These are phyloP conservation scores for Rhizopus arrhizus DNA, from an alignment of 371 early-diverging fungal species.

Conservation along the genomic window DNA sequence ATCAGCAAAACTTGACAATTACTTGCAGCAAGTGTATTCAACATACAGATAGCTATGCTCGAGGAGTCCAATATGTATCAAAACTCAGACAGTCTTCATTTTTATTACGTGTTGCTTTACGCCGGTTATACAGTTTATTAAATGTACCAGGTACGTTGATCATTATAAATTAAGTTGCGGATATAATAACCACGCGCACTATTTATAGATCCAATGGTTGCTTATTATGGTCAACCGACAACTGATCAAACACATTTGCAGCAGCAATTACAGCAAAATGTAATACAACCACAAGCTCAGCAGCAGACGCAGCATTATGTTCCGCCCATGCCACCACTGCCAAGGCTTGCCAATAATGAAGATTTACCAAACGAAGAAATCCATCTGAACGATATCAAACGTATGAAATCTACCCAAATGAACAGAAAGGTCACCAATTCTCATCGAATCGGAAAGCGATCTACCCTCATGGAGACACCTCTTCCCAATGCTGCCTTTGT, in stretches of 20 bases:
- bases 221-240: conserved; percentile 14
- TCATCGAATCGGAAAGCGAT: conserved; percentile 58
- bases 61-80: conserved; percentile 77
- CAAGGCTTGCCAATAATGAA: conserved; percentile 15
- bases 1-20: conserved; percentile 36
- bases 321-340: conserved; percentile 7
- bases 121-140: conserved; percentile 78
- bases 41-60: conserved; percentile 24
- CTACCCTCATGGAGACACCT: conserved; percentile 61
- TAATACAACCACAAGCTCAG: conserved; percentile 4
- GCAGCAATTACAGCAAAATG: conserved; percentile 4
- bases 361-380: conserved; percentile 49
- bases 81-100: conserved; percentile 91
- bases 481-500: conserved; percentile 39
- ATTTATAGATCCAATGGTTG: conserved; percentile 24
- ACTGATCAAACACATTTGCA: background rate
- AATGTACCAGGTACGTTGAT: conserved; percentile 58
- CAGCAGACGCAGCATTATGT: conserved; percentile 6
- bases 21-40: conserved; percentile 53
- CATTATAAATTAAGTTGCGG: background rate
- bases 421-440: conserved; percentile 62
- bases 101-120: conserved; percentile 79
- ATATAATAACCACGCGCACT: background rate
- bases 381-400: conserved; percentile 60
- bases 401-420: conserved; percentile 63